Conservation (phyloP, 1,139 yeast genomes). For the Nadsonia starkeyi-henricii region DNA sequence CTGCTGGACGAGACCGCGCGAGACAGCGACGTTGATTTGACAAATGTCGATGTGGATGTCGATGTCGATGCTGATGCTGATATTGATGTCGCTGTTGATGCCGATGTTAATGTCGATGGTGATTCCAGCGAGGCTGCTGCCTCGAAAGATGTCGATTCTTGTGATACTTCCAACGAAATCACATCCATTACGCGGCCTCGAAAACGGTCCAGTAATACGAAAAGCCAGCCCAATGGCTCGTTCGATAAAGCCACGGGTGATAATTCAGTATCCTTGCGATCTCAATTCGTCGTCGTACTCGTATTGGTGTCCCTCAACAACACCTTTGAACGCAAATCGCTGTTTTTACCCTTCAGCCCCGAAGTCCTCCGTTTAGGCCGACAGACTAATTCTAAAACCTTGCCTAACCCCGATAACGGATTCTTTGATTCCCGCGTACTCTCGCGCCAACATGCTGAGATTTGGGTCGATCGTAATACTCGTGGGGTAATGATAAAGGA, state of each 20-base stretch:
- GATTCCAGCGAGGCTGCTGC: not conserved
- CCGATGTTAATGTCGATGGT: slow-evolving; percentile 6
- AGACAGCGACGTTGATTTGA: too few relatives aligned
- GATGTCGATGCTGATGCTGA: slow-evolving; percentile 9
- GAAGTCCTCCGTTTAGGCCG: slow-evolving; percentile 80
- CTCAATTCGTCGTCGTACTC: slow-evolving; percentile 35
- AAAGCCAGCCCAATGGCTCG: slow-evolving; percentile 1
- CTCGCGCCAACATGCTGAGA: slow-evolving; percentile 85
- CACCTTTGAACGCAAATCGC: slow-evolving; percentile 66
- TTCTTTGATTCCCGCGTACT: slow-evolving; percentile 88
- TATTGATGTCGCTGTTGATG: slow-evolving; percentile 9
- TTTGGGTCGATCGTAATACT: slow-evolving; percentile 54
- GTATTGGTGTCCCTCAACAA: slow-evolving; percentile 65
- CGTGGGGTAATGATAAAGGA: slow-evolving; percentile 72
- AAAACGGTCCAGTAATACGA: not conserved
- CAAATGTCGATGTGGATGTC: too few relatives aligned
- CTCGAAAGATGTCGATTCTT: not conserved
- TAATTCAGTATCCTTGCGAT: slow-evolving; percentile 10
- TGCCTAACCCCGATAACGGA: slow-evolving; percentile 74
- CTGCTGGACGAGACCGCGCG: too few relatives aligned
- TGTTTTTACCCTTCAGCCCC: slow-evolving; percentile 71
- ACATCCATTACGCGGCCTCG: not conserved
- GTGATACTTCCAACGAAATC: not conserved
- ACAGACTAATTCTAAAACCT: slow-evolving; percentile 60
- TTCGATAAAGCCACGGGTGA: slow-evolving; percentile 1